Evolutionary conservation across 2,329 filamentous ascomycete genomes (phyloP), one percentile per base, ranked within the genome.

Genomic region (Ampelomyces quisqualis): DNA sequence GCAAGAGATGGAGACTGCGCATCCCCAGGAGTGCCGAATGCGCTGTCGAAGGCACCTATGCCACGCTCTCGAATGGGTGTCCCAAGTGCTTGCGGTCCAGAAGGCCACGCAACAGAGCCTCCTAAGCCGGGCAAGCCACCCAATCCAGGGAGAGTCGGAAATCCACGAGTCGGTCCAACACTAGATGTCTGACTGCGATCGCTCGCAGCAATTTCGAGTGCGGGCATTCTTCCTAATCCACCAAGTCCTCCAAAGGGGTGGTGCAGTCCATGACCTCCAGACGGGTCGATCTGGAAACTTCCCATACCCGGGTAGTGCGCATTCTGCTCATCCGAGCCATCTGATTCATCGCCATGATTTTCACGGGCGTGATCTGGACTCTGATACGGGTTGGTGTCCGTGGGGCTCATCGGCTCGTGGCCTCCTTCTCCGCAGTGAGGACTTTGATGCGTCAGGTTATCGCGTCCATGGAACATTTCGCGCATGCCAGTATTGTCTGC

Each of bases 141-240:
- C 13, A 88, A 70, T 18, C 78, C 80, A 32, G 77, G 78, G 5
- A 88, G 64, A 8, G 74, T 70, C 9, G 83, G 76, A 51, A 88
- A 95, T 7, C 78, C 84, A 57, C 89, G 87, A 29, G 73, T 71
- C 18, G 86, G 82, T 9, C 88, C 87, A 13, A 85, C 86, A 60
- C 90, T 95, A 0, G 90, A 95, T 0, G 88, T 95, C 67, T 95
- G 90, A 64, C 90, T 96, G 14, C 91, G 85, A 64, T 97, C 91
- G 53, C 90, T 88, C 4, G 85, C 85, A 36, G 88, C 83, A 42
- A 73, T 66, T 49, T 79, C 78, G 46, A 70, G 72, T 32, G 66
- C 57, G 20, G 68, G 55, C 13, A 54, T 57, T 30, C 73, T 68
- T 21, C 71, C 71, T 80, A 78, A 41, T 69, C 73, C 54, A 72